Evolutionary conservation across 139 green algal genomes (phyloP).

Genomic region (Volvox reticuliferus): DNA sequence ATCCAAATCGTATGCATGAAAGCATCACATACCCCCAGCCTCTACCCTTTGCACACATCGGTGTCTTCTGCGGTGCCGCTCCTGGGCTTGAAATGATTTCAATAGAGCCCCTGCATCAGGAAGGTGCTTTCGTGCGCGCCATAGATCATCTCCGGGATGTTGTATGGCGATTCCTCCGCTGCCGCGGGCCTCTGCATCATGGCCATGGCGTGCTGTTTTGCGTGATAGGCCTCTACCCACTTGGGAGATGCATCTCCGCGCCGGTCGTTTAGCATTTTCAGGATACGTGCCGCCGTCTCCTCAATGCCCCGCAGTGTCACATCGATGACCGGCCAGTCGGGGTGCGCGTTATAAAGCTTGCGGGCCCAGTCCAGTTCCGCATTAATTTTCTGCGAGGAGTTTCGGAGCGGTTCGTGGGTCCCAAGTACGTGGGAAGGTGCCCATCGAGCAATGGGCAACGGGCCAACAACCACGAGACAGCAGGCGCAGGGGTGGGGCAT

Average conservation of each 20-base stretch:
- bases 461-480: too few relatives aligned
- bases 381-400: conserved; percentile 51
- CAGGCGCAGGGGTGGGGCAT: too few relatives aligned
- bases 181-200: neutral
- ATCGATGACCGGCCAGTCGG: conserved; percentile 69
- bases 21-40: too few relatives aligned
- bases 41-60: too few relatives aligned
- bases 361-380: conserved; percentile 61
- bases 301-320: conserved; percentile 70
- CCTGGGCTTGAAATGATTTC: too few relatives aligned
- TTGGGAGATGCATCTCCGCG: conserved; percentile 46
- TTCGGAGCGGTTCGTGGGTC: too few relatives aligned
- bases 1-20: too few relatives aligned
- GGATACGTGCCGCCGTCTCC: conserved; percentile 69
- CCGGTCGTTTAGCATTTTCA: conserved; percentile 65
- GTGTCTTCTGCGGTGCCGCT: too few relatives aligned
- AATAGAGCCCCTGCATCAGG: conserved; percentile 49
- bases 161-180: neutral
- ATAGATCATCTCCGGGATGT: conserved; percentile 40
- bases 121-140: conserved; percentile 3
- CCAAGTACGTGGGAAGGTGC: too few relatives aligned
- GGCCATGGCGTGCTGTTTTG: neutral
- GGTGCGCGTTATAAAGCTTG: conserved; percentile 63
- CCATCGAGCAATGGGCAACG: too few relatives aligned
- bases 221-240: conserved; percentile 45